Evolutionary conservation across 495 filamentous ascomycete genomes (phyloP).

Genomic region (Aspergillus wentii): DNA sequence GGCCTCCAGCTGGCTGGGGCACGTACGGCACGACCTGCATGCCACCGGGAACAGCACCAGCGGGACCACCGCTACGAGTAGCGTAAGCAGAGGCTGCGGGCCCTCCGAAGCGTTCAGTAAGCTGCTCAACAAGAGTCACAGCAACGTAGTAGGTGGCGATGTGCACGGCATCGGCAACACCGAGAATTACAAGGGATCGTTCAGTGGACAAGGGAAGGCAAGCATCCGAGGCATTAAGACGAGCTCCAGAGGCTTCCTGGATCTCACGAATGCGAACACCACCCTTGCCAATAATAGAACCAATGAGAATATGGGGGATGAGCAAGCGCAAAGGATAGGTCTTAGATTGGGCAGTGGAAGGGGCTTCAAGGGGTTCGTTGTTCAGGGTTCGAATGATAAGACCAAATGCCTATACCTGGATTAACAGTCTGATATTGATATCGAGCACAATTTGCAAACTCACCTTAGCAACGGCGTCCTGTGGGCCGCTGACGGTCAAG

Average conservation of each 20-base stretch:
- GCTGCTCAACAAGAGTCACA: constrained; percentile 90
- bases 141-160: constrained; percentile 98
- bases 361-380: constrained; percentile 81
- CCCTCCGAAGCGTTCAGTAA: constrained; percentile 92
- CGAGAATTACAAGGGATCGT: constrained; percentile 90
- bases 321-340: constrained; percentile 94
- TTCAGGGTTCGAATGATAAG: constrained; percentile 97
- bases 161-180: constrained; percentile 90
- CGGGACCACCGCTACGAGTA: constrained; percentile 87
- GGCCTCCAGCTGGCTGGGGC: constrained; percentile 85
- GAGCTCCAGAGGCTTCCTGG: constrained; percentile 92
- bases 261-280: constrained; percentile 96
- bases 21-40: constrained; percentile 97
- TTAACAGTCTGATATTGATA: constrained; percentile 6
- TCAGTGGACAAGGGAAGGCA: constrained; percentile 92
- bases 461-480: constrained; percentile 97
- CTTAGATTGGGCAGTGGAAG: constrained; percentile 90
- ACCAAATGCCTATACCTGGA: constrained; percentile 73
- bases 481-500: constrained; percentile 89
- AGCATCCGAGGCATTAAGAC: constrained; percentile 92
- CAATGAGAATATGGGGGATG: constrained; percentile 94
- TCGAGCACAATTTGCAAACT: constrained; percentile 11
- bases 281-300: constrained; percentile 96
- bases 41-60: constrained; percentile 87
- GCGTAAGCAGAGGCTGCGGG: constrained; percentile 96